Base-by-base conservation (phyloP, 2,329 filamentous ascomycete genomes). In the Cladosporium sp. region DNA sequence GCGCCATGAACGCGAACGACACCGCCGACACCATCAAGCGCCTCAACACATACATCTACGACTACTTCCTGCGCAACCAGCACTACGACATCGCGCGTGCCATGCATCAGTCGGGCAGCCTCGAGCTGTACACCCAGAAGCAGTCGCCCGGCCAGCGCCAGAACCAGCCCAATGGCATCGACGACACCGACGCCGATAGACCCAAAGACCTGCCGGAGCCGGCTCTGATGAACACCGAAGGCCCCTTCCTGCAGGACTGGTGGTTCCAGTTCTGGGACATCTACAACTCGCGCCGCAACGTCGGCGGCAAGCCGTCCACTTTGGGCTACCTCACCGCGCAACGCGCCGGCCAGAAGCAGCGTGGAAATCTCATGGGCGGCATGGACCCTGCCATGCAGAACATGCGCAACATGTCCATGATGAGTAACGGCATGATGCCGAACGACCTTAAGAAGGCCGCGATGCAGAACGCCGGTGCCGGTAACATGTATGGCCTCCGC, bases 181-280 rank as follows among this genome's bases (percentile, higher is more conserved):
- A 89, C 66, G 86, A 86, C 42, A 82, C 83, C 56, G 86, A 87
- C 56, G 83, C 92, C 66, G 74, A 82, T 55, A 79, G 86, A 41
- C 87, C 88, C 1, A 81, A 85, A 53, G 90, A 95, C 65, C 78
- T 97, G 37, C 92, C 92, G 4, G 78, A 81, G 6, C 85, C 89
- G 10, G 83, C 83, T 57, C 75, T 89, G 5, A 83, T 84, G 10
- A 79, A 77, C 66, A 77, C 77, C 51, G 86, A 86, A 63, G 87
- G 81, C 57, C 89, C 88, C 22, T 97, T 98, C 65, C 77, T 98
- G n/a, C 86, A 89, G 61, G 93, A 97, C 65, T 98, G 93, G 93
- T 98, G 95, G 76, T 89, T 85, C 66, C 80, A 96, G 49, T 98
- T 98, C 70, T 97, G 90, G 90, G 93, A 98, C 65, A 89, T 97